Evolutionary conservation across 306 rosid genomes (phyloP).

Genomic region (Corylus avellana): DNA sequence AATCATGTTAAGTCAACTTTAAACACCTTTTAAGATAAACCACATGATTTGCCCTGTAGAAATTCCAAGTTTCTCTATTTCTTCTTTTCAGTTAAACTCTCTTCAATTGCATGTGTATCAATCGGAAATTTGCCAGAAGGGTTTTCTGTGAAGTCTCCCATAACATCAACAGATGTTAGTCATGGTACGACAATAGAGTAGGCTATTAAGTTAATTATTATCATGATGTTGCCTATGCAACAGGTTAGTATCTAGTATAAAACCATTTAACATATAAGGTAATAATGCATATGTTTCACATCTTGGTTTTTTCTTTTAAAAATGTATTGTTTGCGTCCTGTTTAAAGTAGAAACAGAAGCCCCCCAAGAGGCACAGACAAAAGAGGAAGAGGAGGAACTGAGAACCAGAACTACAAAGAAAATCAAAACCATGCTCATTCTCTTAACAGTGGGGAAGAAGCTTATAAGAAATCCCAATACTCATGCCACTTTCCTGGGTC

Average conservation of each 20-base stretch:
- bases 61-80: constrained; percentile 17
- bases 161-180: neutral
- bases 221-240: neutral
- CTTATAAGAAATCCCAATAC: constrained; percentile 80
- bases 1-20: constrained; percentile 32
- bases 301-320: neutral
- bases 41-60: constrained; percentile 34
- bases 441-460: constrained; percentile 75
- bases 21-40: constrained; percentile 25
- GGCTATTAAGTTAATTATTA: neutral
- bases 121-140: neutral
- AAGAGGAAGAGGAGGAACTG: constrained; percentile 60
- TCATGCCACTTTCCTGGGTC: constrained; percentile 79
- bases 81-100: constrained; percentile 24
- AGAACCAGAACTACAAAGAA: constrained; percentile 39
- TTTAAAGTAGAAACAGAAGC: constrained; percentile 54
- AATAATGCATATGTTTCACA: neutral
- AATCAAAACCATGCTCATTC: constrained; percentile 50
- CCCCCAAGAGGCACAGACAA: constrained; percentile 53
- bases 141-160: neutral
- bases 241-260: constrained; percentile 1
- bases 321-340: constrained; percentile 26
- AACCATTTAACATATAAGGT: too few relatives aligned
- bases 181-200: neutral
- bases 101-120: neutral